Percentiles rank a stretch among this genome's conserved stretches.
These are phyloP conservation scores for Ricinus communis DNA, from an alignment of 345 rosid genomes.

Conservation along the genomic window DNA sequence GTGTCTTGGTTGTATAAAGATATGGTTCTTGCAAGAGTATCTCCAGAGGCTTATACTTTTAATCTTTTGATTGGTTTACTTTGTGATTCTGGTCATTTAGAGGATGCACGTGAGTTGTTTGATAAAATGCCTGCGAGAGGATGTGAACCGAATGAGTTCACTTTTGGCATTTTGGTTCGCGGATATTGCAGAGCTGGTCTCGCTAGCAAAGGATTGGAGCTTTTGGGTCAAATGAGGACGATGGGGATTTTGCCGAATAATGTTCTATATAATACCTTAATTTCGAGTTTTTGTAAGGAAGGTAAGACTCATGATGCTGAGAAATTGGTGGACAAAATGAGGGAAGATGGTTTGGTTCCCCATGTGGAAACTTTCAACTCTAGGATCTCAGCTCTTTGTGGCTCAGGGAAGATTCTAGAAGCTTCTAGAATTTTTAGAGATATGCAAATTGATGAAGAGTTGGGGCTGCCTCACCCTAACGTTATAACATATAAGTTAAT, in stretches of 20 bases:
- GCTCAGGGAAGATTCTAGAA: conserved; percentile 65
- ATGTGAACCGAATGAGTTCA: conserved; percentile 77
- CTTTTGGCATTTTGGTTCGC: conserved; percentile 76
- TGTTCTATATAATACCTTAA: conserved; percentile 76
- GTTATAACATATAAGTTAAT: conserved; percentile 69
- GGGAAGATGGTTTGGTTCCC: conserved; percentile 65
- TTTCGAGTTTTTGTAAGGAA: conserved; percentile 76
- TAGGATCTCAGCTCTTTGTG: conserved; percentile 82
- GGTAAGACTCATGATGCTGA: conserved; percentile 81
- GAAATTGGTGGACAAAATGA: conserved; percentile 77
- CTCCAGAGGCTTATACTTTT: conserved; percentile 77
- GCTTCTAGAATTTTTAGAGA: conserved; percentile 93
- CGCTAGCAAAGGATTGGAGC: conserved; percentile 51
- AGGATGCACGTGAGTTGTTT: conserved; percentile 68
- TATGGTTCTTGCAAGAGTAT: conserved; percentile 55
- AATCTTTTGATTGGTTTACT: conserved; percentile 66
- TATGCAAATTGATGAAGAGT: conserved; percentile 69
- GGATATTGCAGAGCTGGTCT: conserved; percentile 80
- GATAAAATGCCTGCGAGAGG: conserved; percentile 85
- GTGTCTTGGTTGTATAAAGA: conserved; percentile 80
- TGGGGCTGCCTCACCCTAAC: conserved; percentile 88
- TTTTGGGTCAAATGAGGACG: conserved; percentile 53
- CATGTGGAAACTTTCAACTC: conserved; percentile 85
- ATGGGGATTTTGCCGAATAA: conserved; percentile 54
- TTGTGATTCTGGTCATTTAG: conserved; percentile 65